Evolutionary conservation across 23 red algal species (phyloP).

Genomic region (Gracilaria vermiculophylla): DNA sequence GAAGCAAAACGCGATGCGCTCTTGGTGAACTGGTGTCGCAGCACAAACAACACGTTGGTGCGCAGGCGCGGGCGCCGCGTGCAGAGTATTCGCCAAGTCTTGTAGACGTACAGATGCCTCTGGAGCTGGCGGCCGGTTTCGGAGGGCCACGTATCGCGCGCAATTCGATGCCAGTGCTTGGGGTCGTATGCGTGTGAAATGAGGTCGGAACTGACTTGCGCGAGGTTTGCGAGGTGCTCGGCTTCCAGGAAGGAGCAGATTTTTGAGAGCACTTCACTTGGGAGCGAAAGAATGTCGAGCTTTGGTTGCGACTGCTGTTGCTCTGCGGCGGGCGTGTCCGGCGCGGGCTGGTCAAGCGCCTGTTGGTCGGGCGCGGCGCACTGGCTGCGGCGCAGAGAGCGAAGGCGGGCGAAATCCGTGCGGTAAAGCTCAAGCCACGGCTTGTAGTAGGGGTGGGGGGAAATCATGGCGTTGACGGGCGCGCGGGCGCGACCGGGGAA

Average conservation of each 20-base stretch:
- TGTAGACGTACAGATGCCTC: constrained; percentile 21
- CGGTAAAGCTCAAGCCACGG: constrained; percentile 57
- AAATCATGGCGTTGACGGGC: not conserved
- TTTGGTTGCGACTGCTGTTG: not conserved
- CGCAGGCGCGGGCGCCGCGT: constrained; percentile 50
- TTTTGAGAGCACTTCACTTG: constrained; percentile 2
- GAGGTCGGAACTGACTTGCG: constrained; percentile 29
- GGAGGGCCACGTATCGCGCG: constrained; percentile 20
- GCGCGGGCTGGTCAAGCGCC: not conserved
- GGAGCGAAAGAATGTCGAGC: constrained; percentile 12
- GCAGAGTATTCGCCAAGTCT: constrained; percentile 46
- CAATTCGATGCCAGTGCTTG: constrained; percentile 44
- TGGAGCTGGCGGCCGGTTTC: not conserved
- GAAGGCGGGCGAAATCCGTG: constrained; percentile 40
- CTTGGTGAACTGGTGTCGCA: constrained; percentile 56
- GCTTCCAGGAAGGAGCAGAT: constrained; percentile 39
- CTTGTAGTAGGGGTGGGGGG: not conserved
- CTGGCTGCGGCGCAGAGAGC: not conserved
- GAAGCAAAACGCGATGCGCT: constrained; percentile 2
- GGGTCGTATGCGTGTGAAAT: constrained; percentile 41
- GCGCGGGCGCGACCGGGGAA: not conserved
- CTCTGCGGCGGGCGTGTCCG: not conserved
- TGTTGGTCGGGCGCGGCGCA: not conserved
- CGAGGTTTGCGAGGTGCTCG: constrained; percentile 9
- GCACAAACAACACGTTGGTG: constrained; percentile 46